Conservation (phyloP, 192 early-diverging fungal genomes). For the Coemansia sp. region DNA sequence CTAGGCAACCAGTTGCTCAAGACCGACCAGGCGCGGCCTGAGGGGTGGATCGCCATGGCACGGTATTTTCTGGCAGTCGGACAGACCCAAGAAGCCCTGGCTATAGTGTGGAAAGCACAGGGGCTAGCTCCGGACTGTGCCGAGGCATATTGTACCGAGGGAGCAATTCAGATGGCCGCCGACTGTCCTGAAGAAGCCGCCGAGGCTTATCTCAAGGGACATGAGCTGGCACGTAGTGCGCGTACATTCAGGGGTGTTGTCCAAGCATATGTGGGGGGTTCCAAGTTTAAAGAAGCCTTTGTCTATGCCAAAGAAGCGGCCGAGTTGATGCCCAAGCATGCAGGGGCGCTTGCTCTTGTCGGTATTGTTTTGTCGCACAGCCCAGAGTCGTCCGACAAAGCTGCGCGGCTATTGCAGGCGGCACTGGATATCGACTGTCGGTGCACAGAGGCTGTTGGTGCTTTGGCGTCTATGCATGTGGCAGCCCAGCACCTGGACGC, state of each 20-base stretch:
- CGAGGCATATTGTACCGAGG: constrained; percentile 41
- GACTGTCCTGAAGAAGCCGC: constrained; percentile 27
- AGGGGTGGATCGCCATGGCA: constrained; percentile 54
- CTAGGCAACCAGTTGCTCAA: constrained; percentile 40
- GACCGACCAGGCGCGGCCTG: constrained; percentile 32
- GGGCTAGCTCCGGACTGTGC: constrained; percentile 25
- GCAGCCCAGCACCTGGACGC: constrained; percentile 3
- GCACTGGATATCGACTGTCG: constrained; percentile 29
- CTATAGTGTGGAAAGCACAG: constrained; percentile 51
- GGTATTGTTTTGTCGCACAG: constrained; percentile 50
- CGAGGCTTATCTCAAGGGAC: constrained; percentile 30
- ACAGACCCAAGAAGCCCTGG: constrained; percentile 45
- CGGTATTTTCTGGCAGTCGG: constrained; percentile 30
- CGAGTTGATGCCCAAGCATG: constrained; percentile 40
- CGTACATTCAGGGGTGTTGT: constrained; percentile 29
- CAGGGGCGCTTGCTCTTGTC: constrained; percentile 33
- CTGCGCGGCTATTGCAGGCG: constrained; percentile 20
- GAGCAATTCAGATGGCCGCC: constrained; percentile 34
- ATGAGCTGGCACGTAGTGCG: constrained; percentile 21
- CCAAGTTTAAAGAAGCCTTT: constrained; percentile 43
- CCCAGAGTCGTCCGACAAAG: constrained; percentile 41
- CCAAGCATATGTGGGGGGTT: constrained; percentile 23
- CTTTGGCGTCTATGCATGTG: constrained; percentile 50
- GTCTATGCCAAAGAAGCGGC: constrained; percentile 39
- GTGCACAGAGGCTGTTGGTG: constrained; percentile 26